Percentiles rank a stretch among this genome's conserved stretches.
These are phyloP conservation scores for Coprinopsis sp. DNA, from an alignment of 768 basidiomycete species.

Conservation along the genomic window DNA sequence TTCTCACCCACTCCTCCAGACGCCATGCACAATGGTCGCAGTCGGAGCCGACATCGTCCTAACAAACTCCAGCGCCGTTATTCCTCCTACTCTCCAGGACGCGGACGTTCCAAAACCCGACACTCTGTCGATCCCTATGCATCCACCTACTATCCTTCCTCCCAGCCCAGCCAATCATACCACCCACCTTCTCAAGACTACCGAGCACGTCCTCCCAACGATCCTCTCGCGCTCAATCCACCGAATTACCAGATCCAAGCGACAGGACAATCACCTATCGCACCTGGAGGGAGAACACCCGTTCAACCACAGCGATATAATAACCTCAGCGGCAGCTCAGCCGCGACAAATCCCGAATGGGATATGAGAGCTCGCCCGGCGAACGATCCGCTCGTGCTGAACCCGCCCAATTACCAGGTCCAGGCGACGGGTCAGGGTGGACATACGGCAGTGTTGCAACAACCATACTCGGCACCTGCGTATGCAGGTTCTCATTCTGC, in stretches of 20 bases:
- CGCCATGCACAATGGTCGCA: neutral
- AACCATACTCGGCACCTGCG: neutral
- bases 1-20: no score
- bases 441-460: neutral
- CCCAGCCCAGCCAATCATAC: neutral
- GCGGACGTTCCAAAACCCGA: neutral
- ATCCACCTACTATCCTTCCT: neutral
- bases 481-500: no score
- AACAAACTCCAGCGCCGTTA: neutral
- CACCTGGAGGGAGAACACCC: no score
- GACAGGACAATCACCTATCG: neutral
- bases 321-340: no score
- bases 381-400: conserved; percentile 1
- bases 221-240: conserved; percentile 4
- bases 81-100: neutral
- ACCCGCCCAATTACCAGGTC: conserved; percentile 5
- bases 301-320: no score
- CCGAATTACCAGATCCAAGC: conserved; percentile 9
- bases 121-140: neutral
- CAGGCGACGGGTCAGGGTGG: conserved; percentile 6
- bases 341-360: no score
- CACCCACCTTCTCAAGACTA: neutral
- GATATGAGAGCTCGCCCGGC: neutral
- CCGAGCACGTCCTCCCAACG: conserved; percentile 4
- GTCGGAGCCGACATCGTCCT: neutral